Evolutionary conservation across 2,329 filamentous ascomycete genomes (phyloP), one percentile per base, ranked within the genome.

Genomic region (Cladophialophora bantiana): DNA sequence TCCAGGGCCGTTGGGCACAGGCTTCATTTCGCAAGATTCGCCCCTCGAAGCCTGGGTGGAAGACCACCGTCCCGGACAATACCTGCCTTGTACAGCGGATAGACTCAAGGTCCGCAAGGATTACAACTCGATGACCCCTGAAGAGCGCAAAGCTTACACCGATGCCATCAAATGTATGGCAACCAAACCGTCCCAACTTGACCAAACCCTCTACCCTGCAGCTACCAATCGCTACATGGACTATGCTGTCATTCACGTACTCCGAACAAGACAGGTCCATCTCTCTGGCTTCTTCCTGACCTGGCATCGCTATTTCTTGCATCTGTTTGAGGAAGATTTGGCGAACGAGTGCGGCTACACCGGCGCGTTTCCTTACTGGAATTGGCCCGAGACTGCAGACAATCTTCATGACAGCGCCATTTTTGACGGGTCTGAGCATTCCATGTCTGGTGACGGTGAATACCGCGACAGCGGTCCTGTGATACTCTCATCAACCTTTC

Each of bases 281-380:
- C 74, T 68, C 32, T 64, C 75, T 56, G 76, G 75, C 12, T 74
- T 74, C 68, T 81, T 83, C 71, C 73, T 83, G 45, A 75, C 77
- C 32, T 82, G 81, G 80, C 82, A 83, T 65, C 77, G 82, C 48
- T 79, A 80, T 66, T 82, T 78, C 69, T 73, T 79, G 52, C 77
- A 74, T 62, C 73, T 78, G 15, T 83, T 79, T 64, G 82, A 84
- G 67, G 73, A 78, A 65, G 79, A 78, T 32, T 75, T 84, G 4
- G 74, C 76, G 53, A 71, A 80, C 2, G 77, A 81, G 60, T 84
- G 82, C 63, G 78, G 79, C 18, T 84, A 83, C 70, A 76, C 70
- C 1, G 82, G 81, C 13, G 74, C 76, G 4, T 78, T 82, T 62
- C 81, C 81, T n/a, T 82, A 80, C 73, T 80, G 78, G 78, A 75